Conservation (phyloP, 768 basidiomycete genomes). For the Termitomyces sp. region DNA sequence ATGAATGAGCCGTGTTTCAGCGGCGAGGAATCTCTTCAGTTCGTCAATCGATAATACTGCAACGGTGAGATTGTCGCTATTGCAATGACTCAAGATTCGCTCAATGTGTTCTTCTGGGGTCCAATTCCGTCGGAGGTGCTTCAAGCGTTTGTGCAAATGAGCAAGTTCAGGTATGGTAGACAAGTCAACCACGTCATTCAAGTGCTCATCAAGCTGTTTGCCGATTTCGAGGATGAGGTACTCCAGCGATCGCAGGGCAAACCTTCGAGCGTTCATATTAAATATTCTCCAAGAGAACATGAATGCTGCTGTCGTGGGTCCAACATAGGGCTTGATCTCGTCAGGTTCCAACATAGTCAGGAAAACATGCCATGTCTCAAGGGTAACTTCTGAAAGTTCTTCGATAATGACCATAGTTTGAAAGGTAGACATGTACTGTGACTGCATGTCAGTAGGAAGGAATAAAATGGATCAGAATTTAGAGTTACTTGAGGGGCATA, state of each 20-base stretch:
- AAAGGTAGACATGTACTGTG: constrained; percentile 91
- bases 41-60: constrained; percentile 70
- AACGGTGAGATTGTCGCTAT: constrained; percentile 78
- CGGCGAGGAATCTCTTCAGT: constrained; percentile 58
- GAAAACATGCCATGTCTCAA: constrained; percentile 78
- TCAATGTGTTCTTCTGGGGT: constrained; percentile 49
- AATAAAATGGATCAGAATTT: not conserved
- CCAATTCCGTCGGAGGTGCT: constrained; percentile 40
- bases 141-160: constrained; percentile 35
- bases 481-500: constrained; percentile 80
- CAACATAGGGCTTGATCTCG: constrained; percentile 81
- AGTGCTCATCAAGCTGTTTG: constrained; percentile 41
- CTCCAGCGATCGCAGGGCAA: constrained; percentile 56
- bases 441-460: not conserved
- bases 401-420: constrained; percentile 80
- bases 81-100: constrained; percentile 66
- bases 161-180: constrained; percentile 62
- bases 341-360: constrained; percentile 54
- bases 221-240: constrained; percentile 66
- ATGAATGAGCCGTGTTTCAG: constrained; percentile 45
- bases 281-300: constrained; percentile 73
- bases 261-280: constrained; percentile 38
- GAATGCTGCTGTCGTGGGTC: constrained; percentile 82
- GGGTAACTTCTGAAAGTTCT: constrained; percentile 71
- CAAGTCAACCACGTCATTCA: constrained; percentile 80